These are phyloP conservation scores for Penicillium sp. DNA, from an alignment of 2,329 filamentous ascomycete genomes.

Conservation along the genomic window DNA sequence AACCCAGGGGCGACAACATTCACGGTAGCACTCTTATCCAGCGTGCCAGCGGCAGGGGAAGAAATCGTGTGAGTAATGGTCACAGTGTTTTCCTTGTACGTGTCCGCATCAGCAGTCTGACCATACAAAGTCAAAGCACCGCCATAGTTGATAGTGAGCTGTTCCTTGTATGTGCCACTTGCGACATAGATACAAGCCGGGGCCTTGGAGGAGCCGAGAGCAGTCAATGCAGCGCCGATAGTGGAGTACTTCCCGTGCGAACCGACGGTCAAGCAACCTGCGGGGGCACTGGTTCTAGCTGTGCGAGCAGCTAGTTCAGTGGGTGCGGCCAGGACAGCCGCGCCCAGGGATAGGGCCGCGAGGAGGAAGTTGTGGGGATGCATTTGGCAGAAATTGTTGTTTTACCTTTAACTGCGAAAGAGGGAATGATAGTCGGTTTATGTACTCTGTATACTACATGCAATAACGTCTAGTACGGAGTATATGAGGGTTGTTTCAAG, in stretches of 20 bases:
- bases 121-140: slow-evolving; percentile 35
- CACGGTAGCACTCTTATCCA: slow-evolving; percentile 34
- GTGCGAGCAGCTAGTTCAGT: slow-evolving; percentile 11
- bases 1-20: slow-evolving; percentile 30
- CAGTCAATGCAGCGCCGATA: slow-evolving; percentile 28
- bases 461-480: too few species aligned
- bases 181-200: slow-evolving; percentile 36
- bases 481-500: background rate
- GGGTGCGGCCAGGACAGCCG: slow-evolving; percentile 3
- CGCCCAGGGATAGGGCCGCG: slow-evolving; percentile 9
- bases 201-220: slow-evolving; percentile 22
- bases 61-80: slow-evolving; percentile 35
- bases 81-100: slow-evolving; percentile 33
- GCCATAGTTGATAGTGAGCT: slow-evolving; percentile 30
- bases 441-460: background rate
- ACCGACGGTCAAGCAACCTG: slow-evolving; percentile 28
- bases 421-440: background rate
- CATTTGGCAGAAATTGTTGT: slow-evolving; percentile 5
- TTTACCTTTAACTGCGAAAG: background rate
- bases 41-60: slow-evolving; percentile 28
- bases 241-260: slow-evolving; percentile 21
- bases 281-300: slow-evolving; percentile 21
- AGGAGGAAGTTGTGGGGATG: slow-evolving; percentile 5
- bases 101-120: slow-evolving; percentile 28
- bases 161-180: slow-evolving; percentile 34